A percentile compares a stretch with the other conserved stretches of the same genome.
Conservation (phyloP, 2,329 filamentous ascomycete species). For the Lachnellula hyalina region DNA sequence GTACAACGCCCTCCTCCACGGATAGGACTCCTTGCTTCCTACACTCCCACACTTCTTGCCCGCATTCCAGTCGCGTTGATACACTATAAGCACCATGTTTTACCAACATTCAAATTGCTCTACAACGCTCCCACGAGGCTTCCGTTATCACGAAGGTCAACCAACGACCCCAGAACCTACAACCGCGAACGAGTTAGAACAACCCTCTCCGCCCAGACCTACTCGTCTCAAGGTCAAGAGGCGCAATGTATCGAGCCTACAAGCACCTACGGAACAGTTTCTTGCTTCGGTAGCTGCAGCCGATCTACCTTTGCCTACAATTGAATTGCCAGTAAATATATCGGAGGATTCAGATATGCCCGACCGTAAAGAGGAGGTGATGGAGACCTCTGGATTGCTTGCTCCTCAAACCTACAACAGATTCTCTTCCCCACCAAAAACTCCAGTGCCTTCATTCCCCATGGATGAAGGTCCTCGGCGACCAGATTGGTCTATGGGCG, state of each 20-base stretch:
- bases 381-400: constrained; percentile 17
- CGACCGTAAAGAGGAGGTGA: constrained; percentile 16
- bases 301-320: constrained; percentile 59
- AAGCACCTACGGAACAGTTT: constrained; percentile 58
- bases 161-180: constrained; percentile 28
- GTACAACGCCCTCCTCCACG: constrained; percentile 4
- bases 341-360: constrained; percentile 24
- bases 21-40: constrained; percentile 3
- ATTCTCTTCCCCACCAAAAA: constrained; percentile 49
- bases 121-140: constrained; percentile 28
- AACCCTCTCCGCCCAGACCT: constrained; percentile 27
- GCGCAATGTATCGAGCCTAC: constrained; percentile 30
- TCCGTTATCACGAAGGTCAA: constrained; percentile 23
- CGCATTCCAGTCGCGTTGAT: constrained; percentile 17
- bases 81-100: constrained; percentile 17
- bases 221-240: constrained; percentile 27
- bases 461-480: constrained; percentile 16
- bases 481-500: constrained; percentile 29
- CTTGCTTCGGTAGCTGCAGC: constrained; percentile 62
- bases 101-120: constrained; percentile 26
- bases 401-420: constrained; percentile 17
- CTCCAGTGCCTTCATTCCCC: constrained; percentile 41
- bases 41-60: constrained; percentile 1
- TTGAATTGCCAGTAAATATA: constrained; percentile 46
- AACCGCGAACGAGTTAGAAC: constrained; percentile 14